Base-by-base conservation (phyloP, 768 basidiomycete genomes). In the Tylopilus vinaceipallidus region DNA sequence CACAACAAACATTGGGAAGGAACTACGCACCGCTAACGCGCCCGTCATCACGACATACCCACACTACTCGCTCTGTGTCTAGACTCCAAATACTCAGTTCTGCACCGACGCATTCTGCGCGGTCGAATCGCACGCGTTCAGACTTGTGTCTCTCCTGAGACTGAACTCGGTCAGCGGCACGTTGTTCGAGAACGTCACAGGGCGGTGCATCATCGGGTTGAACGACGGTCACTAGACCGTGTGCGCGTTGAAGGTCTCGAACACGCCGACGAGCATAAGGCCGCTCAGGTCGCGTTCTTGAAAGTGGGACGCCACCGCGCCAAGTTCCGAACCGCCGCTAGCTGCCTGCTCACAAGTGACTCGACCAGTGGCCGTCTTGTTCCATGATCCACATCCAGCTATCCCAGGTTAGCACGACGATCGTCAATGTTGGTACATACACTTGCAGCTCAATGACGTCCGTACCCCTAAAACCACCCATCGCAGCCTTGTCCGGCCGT, bases 61-160 rank as follows among this genome's bases (percentile, higher is more conserved):
- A 65, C 91, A 97, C 64, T 88, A 86, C 9, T 95, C 97, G 42
- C 97, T 97, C 68, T 98, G 97, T 0, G 95, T 98, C 71, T 99
- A 95, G n/a, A 99, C 92, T 1, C 98, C 89, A 65, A 99, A 99
- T 51, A 98, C 97, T 35, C 97, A 76, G 68, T 98, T 94, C 54
- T 95, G 71, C 5, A 97, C 95, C 47, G 90, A 90, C 10, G 97
- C 97, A 63, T 91, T 95, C 76, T 99, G 97, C 73, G 95, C 97
- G 73, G 98, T 98, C 35, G 95, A 86, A 70, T 99, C 97, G 65
- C 95, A 98, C 6, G 97, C 97, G 67, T 98, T 99, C 76, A 99
- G 74, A 67, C 89, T 91, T 16, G 97, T 99, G 64, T 99, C 97
- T 58, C 86, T 88, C 39, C 97, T 97, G 52, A 99, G 72, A 66